A percentile compares a stretch with the other conserved stretches of the same genome.
phyloP scores from a whole-genome alignment of 2,329 filamentous ascomycete species.

The Hymenoscyphus fructigenus region DNA sequence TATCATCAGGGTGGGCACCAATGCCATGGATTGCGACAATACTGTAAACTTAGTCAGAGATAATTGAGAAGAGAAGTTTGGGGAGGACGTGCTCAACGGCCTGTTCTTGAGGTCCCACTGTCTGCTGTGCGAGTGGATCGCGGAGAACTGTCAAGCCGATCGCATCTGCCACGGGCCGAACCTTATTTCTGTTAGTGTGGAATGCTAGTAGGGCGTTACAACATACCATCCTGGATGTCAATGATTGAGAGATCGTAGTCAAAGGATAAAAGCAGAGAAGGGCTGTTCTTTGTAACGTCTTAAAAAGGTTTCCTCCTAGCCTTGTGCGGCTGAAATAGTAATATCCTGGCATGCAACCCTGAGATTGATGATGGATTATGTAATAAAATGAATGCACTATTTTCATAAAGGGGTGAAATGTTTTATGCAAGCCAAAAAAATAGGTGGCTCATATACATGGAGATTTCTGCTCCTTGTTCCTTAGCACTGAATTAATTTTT shows the following conservation, averaged over 20 bases:
- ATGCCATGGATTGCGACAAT: slow-evolving; percentile 4
- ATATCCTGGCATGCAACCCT: no score
- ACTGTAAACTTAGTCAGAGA: neutral
- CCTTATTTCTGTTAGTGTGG: slow-evolving; percentile 2
- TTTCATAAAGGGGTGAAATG: no score
- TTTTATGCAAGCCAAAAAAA: neutral
- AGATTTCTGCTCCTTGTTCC: neutral
- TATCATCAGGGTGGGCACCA: slow-evolving; percentile 6
- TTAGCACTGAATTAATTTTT: neutral
- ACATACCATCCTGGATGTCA: neutral
- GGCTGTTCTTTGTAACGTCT: neutral
- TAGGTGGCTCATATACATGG: neutral
- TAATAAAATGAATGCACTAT: no score
- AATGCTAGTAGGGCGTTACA: neutral
- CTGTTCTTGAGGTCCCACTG: neutral
- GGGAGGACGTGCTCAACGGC: slow-evolving; percentile 1
- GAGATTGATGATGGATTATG: no score
- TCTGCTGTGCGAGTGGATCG: neutral
- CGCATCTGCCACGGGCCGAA: neutral
- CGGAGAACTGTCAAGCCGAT: neutral
- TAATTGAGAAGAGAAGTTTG: neutral
- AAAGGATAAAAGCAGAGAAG: neutral
- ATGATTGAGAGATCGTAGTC: neutral
- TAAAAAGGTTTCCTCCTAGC: neutral
- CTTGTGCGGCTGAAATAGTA: no score